These are phyloP conservation scores for Sporothrix protearum DNA, from an alignment of 2,329 filamentous ascomycete species.

Conservation along the genomic window DNA sequence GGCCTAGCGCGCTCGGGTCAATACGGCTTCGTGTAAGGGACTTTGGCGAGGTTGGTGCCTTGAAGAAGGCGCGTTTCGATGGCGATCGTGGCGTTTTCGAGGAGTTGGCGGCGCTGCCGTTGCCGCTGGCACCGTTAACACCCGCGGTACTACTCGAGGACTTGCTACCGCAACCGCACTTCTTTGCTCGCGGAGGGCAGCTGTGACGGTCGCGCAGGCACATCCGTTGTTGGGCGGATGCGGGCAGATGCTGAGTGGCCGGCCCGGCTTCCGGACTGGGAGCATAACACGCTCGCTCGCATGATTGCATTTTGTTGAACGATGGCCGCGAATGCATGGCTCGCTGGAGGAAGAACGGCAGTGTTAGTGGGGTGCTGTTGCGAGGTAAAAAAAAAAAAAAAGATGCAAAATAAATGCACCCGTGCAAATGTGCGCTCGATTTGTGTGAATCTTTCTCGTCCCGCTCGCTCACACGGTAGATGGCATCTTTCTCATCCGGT, in stretches of 20 bases:
- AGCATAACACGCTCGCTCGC: conserved; percentile 64
- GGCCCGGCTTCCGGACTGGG: conserved; percentile 67
- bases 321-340: conserved; percentile 72
- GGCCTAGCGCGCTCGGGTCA: conserved; percentile 47
- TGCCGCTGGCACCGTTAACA: conserved; percentile 27
- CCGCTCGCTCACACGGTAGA: background rate
- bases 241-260: conserved; percentile 66
- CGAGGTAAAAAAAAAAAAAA: conserved; percentile 12
- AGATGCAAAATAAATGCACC: conserved; percentile 18
- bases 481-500: background rate
- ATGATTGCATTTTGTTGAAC: conserved; percentile 71
- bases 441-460: background rate
- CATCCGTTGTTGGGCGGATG: conserved; percentile 61
- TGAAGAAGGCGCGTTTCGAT: conserved; percentile 35
- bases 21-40: conserved; percentile 42
- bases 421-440: background rate
- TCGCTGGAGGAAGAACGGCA: conserved; percentile 46
- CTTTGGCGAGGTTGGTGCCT: conserved; percentile 36
- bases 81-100: conserved; percentile 35
- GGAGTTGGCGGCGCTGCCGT: background rate
- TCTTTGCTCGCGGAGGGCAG: conserved; percentile 57
- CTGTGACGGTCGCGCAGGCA: conserved; percentile 60
- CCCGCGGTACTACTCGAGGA: background rate
- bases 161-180: conserved; percentile 47
- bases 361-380: background rate